Conservation (phyloP, 768 basidiomycete species). For the Tricholoma sp. region DNA sequence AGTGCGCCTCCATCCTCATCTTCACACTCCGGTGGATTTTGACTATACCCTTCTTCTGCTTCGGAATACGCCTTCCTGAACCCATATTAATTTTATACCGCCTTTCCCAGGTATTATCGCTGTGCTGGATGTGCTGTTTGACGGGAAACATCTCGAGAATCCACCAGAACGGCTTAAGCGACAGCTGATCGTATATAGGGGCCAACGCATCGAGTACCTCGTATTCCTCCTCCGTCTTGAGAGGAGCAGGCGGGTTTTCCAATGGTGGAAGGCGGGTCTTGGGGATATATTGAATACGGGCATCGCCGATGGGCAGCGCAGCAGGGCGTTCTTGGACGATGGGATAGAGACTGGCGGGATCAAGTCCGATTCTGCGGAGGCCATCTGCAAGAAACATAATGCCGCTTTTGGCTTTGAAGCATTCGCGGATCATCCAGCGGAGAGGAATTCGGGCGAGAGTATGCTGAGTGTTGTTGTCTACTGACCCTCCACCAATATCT, state of each 20-base stretch:
- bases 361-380: slow-evolving; percentile 18
- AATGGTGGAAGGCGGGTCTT: slow-evolving; percentile 15
- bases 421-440: slow-evolving; percentile 55
- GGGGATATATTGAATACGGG: slow-evolving; percentile 22
- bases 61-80: slow-evolving; percentile 23
- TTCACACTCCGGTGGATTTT: slow-evolving; percentile 32
- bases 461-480: slow-evolving; percentile 23
- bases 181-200: slow-evolving; percentile 47
- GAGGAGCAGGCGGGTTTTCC: neutral
- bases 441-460: slow-evolving; percentile 36
- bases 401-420: slow-evolving; percentile 37
- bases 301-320: slow-evolving; percentile 25
- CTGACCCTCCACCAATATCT: slow-evolving; percentile 31
- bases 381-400: neutral
- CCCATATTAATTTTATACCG: slow-evolving; percentile 22
- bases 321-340: slow-evolving; percentile 35
- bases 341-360: slow-evolving; percentile 30
- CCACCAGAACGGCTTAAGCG: slow-evolving; percentile 42
- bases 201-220: slow-evolving; percentile 44
- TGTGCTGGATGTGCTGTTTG: slow-evolving; percentile 12
- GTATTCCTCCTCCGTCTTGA: slow-evolving; percentile 39
- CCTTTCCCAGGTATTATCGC: slow-evolving; percentile 11
- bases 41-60: slow-evolving; percentile 16
- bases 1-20: slow-evolving; percentile 33
- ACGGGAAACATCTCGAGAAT: slow-evolving; percentile 22